phyloP scores from a whole-genome alignment of 2,329 filamentous ascomycete genomes.

The Nectriaceae sp. region DNA sequence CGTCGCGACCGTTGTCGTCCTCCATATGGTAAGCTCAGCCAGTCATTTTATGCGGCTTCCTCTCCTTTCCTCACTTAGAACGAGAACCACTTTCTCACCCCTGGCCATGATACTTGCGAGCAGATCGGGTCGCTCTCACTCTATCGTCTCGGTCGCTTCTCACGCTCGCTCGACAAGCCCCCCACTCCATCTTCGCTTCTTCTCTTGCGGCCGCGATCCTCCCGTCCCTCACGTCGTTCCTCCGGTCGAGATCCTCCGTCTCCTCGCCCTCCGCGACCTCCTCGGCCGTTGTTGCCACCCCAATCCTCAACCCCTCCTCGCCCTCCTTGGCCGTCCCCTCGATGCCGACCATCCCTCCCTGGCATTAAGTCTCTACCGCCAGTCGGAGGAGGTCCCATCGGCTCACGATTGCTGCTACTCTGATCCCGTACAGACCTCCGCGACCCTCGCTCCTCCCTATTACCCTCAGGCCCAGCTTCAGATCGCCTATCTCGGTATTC shows the following conservation, averaged over 20 bases:
- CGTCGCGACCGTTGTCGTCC: not conserved
- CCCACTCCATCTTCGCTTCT: slow-evolving; percentile 51
- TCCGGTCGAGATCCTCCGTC: slow-evolving; percentile 32
- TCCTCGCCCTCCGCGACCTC: slow-evolving; percentile 39
- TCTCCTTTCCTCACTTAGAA: slow-evolving; percentile 17
- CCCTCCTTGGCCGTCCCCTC: slow-evolving; percentile 27
- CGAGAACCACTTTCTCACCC: not conserved
- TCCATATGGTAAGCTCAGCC: slow-evolving; percentile 1
- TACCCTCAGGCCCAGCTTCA: slow-evolving; percentile 30
- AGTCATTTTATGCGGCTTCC: not conserved
- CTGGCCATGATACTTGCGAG: too few species aligned
- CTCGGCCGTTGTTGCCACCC: slow-evolving; percentile 34
- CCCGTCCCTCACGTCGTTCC: slow-evolving; percentile 35
- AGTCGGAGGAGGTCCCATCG: slow-evolving; percentile 33
- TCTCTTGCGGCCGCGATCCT: slow-evolving; percentile 41
- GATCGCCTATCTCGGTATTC: slow-evolving; percentile 48
- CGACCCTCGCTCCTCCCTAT: slow-evolving; percentile 37
- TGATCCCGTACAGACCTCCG: slow-evolving; percentile 32
- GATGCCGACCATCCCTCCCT: slow-evolving; percentile 36
- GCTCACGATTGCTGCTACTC: slow-evolving; percentile 26
- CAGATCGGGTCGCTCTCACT: slow-evolving; percentile 4
- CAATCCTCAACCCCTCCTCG: slow-evolving; percentile 35
- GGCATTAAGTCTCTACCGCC: slow-evolving; percentile 34
- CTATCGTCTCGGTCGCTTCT: slow-evolving; percentile 57
- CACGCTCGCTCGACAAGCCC: slow-evolving; percentile 43